Conservation (phyloP, 1,284 basidiomycete genomes). For the Leccinum pachyderme region DNA sequence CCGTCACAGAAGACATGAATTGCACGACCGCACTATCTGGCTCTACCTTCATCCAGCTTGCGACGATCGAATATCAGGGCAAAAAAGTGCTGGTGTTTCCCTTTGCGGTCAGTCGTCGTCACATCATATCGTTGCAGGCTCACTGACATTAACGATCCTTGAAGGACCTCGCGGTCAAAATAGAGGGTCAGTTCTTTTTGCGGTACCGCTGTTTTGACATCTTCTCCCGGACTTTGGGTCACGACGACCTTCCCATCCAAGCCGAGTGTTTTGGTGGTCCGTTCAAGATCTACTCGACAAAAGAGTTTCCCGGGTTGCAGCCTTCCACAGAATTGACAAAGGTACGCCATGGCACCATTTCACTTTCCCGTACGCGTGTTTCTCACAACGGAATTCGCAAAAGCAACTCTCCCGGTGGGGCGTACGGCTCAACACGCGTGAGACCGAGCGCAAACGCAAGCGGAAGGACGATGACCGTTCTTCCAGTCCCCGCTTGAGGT, state of each 20-base stretch:
- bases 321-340: slow-evolving; percentile 75
- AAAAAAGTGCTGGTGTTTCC: slow-evolving; percentile 65
- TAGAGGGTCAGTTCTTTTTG: slow-evolving; percentile 63
- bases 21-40: slow-evolving; percentile 58
- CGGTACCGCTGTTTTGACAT: slow-evolving; percentile 70
- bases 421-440: slow-evolving; percentile 67
- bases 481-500: slow-evolving; percentile 7
- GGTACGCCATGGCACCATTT: slow-evolving; percentile 35
- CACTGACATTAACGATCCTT: slow-evolving; percentile 3
- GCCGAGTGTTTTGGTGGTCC: slow-evolving; percentile 68
- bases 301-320: slow-evolving; percentile 73
- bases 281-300: slow-evolving; percentile 75
- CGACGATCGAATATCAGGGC: slow-evolving; percentile 56
- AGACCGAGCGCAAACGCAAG: slow-evolving; percentile 62
- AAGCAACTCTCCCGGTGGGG: slow-evolving; percentile 69
- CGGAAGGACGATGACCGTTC: slow-evolving; percentile 39
- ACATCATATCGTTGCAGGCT: background rate
- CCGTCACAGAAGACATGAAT: slow-evolving; percentile 50
- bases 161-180: slow-evolving; percentile 57
- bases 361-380: background rate
- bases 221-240: slow-evolving; percentile 41
- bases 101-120: slow-evolving; percentile 54
- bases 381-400: slow-evolving; percentile 3
- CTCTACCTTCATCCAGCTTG: slow-evolving; percentile 62
- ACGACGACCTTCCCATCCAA: slow-evolving; percentile 48